Base-by-base conservation (phyloP, 305 asterid genomes). In the Petunia hybrid region DNA sequence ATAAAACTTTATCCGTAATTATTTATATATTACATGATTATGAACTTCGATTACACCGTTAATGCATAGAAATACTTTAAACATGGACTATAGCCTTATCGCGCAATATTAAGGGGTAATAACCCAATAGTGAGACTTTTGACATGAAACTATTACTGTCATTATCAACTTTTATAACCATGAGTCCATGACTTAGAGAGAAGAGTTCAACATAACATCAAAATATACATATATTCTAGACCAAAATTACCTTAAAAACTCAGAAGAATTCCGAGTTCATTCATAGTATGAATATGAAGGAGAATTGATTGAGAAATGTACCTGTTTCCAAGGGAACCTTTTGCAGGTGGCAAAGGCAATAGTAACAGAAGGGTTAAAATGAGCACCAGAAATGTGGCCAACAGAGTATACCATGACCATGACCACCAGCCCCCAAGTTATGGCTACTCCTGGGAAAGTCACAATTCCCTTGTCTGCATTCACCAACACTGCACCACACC, bases 331-430 rank as follows among this genome's bases (percentile, higher is more conserved):
- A 0, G 98, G 94, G 85, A 95, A 95, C 79, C 98, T 89, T 86
- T 84, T 89, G 91, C 89, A 85, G 81, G 95, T 66, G 77, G 98
- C 98, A 61, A 95, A 93, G 31, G 98, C 98, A 69, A 95, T 87
- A 70, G 98, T 95, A 5, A 95, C 98, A 65, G 98, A 94, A 56
- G 98, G 98, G 71, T 95, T 95, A 71, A 95, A 89, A 78, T 95
- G 98, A 4, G 96, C 98, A 77, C 98, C 98, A 84, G 98, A 95
- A 86, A 95, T 91, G 45, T 95, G 98, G 4, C 98, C 98, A 76
- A 92, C 92, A 65, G 98, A 86, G 87, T 95, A 95, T 6, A 95
- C 89, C 88, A 95, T 91, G 14, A 90, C 98, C 97, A 95, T 93
- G 45, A 93, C 98, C 2, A 89, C 98, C 35, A 93, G 89, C 6